phyloP scores from a whole-genome alignment of 148 eudicot species.

The Nepenthes gracilis region DNA sequence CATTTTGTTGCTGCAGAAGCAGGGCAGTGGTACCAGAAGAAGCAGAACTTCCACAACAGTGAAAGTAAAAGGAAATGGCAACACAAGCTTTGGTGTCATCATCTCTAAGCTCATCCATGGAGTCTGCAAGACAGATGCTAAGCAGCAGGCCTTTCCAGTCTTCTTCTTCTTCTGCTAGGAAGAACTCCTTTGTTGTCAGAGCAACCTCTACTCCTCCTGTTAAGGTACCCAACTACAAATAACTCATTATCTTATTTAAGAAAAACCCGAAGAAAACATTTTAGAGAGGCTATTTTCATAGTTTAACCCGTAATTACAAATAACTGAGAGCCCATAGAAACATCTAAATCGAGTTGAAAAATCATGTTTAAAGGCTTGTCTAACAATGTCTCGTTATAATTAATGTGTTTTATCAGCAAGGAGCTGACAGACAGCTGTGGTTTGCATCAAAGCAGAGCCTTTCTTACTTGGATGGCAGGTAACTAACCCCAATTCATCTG shows the following conservation, averaged over 20 bases:
- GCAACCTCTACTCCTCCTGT: constrained; percentile 89
- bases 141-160: constrained; percentile 36
- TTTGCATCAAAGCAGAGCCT: constrained; percentile 97
- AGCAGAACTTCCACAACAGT: too few relatives aligned
- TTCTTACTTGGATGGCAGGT: constrained; percentile 95
- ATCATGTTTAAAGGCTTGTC: not conserved
- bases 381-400: not conserved
- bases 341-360: not conserved
- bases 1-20: too few relatives aligned
- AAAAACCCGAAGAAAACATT: too few relatives aligned
- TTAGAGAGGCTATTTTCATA: too few relatives aligned
- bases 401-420: constrained; percentile 47
- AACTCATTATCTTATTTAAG: not conserved
- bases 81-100: constrained; percentile 88
- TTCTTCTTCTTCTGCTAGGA: constrained; percentile 27
- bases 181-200: constrained; percentile 58
- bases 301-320: too few relatives aligned
- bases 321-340: not conserved
- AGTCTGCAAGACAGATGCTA: constrained; percentile 53
- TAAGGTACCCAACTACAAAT: constrained; percentile 33
- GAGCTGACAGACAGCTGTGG: constrained; percentile 86
- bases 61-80: constrained; percentile 34
- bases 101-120: constrained; percentile 62
- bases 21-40: too few relatives aligned
- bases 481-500: not conserved